Evolutionary conservation across 1,284 basidiomycete genomes (phyloP).

Genomic region (Ceratobasidium papillatum): DNA sequence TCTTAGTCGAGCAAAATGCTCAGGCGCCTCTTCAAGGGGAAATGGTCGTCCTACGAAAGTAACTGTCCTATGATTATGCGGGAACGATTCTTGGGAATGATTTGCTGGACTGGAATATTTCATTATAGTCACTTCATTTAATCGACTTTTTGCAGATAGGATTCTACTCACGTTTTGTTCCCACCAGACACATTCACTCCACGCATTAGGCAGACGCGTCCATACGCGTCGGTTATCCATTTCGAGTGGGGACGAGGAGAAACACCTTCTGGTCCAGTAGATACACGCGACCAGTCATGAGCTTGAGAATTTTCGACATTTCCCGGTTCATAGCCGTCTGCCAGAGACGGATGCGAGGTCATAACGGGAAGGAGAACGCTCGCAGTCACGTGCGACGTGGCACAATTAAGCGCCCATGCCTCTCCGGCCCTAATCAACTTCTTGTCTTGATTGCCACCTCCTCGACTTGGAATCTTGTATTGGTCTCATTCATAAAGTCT

Average conservation of each 20-base stretch:
- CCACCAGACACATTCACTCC: conserved; percentile 85
- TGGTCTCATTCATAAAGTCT: neutral
- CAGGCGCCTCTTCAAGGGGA: conserved; percentile 80
- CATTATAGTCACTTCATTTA: no score
- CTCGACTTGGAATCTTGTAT: neutral
- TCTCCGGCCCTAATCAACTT: neutral
- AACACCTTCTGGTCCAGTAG: conserved; percentile 66
- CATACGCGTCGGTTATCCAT: conserved; percentile 67
- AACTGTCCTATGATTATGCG: conserved; percentile 65
- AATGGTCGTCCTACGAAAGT: conserved; percentile 88
- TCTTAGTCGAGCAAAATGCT: conserved; percentile 80
- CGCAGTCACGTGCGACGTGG: conserved; percentile 14
- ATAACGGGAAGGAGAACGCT: neutral
- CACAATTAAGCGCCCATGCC: neutral
- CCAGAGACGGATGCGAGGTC: conserved; percentile 41
- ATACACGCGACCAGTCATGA: conserved; percentile 72
- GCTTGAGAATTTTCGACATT: conserved; percentile 56
- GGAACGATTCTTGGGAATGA: conserved; percentile 68
- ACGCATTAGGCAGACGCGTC: conserved; percentile 77
- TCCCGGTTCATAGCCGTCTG: conserved; percentile 39
- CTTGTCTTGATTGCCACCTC: neutral
- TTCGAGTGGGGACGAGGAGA: conserved; percentile 73
- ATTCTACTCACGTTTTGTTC: conserved; percentile 81
- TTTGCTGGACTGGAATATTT: conserved; percentile 35
- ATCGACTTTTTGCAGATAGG: no score